Evolutionary conservation across 192 early-diverging fungal species (phyloP), one percentile per base, ranked within the genome.

Genomic region (Glomus cerebriforme): DNA sequence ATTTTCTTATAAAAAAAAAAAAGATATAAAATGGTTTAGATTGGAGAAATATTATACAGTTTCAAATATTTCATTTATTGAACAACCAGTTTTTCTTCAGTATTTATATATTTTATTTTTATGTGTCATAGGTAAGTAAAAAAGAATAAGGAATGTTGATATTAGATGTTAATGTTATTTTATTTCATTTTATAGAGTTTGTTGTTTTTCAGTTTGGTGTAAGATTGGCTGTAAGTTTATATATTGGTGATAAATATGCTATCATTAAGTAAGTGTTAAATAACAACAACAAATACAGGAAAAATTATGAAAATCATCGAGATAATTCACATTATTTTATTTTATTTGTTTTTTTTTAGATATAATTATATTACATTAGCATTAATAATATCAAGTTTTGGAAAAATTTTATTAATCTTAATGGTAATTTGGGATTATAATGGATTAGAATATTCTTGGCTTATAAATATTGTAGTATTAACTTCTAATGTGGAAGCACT

Each of bases 351-450:
- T 26, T 47, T 7, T 63, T 19, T 2, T 70, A 90, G 88, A 59
- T 90, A 89, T 82, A 92, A 92, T 80, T 86, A 87, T 65, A 83
- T 93, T 10, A 86, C 90, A 0, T 91, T 90, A 7, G 91, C 93
- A 7, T 79, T 96, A 64, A 91, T 95, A 29, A 89, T 96, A 26
- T 95, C 94, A 19, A 91, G 90, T 62, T 96, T 96, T 87, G 95
- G 93, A 39, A 95, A 95, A 82, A 88, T 97, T 75, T 83, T 97
- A 75, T 86, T 93, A 64, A 93, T 97, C 19, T 82, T 96, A 62
- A 93, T 96, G 89, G 95, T 96, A 3, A 93, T 97, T 65, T 97
- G 96, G 96, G 92, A 96, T 75, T 96, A 96, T 80, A 90, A 91
- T 35, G 89, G 93, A 79, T 80, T 93, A 4, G 91, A 94, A n/a